Evolutionary conservation across 129 eudicot genomes (phyloP), one percentile per base, ranked within the genome.

Genomic region (Flaveria linearis): DNA sequence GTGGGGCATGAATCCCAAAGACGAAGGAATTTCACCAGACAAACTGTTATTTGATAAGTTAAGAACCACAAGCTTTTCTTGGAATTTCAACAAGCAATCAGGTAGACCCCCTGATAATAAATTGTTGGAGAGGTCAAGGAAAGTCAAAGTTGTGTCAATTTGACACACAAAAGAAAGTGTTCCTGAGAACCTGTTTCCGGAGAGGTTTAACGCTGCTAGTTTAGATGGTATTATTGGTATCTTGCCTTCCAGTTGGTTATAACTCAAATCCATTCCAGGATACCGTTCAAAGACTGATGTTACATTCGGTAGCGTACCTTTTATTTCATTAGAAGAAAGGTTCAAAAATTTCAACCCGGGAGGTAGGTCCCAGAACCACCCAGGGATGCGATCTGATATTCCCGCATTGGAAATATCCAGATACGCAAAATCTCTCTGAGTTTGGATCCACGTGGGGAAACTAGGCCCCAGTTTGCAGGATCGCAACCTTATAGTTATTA

Each of bases 371-470:
- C 81, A 80, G 12, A 87, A 87, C 83, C 84, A 76, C n/a, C 42
- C 5, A 41, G 86, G 88, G 71, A 79, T 20, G n/a, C 2, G 14
- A 73, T 71, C 89, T 20, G 82, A 62, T 70, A 87, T 82, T 33
- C 52, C 74, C 28, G 77, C 14, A 25, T 3, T 53, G 2, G 85
- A 85, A n/a, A 87, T 76, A 72, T 85, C 92, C 74, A 85, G 78
- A 58, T 15, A 3, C 9, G 9, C 3, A 6, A 78, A 50, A 13
- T 17, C 15, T 4, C 14, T 82, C 64, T 82, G 86, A 55, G 33
- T 82, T 62, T n/a, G 49, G 12, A 87, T 76, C 88, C 85, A 87
- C 11, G 0, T 22, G 4, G 91, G 91, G 15, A 87, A 84, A 14
- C 33, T 13, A 6, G 86, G 84, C 7, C 88, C 86, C 46, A 87